phyloP scores from a whole-genome alignment of 257 asterid species.

The Anisodus tanguticus region DNA sequence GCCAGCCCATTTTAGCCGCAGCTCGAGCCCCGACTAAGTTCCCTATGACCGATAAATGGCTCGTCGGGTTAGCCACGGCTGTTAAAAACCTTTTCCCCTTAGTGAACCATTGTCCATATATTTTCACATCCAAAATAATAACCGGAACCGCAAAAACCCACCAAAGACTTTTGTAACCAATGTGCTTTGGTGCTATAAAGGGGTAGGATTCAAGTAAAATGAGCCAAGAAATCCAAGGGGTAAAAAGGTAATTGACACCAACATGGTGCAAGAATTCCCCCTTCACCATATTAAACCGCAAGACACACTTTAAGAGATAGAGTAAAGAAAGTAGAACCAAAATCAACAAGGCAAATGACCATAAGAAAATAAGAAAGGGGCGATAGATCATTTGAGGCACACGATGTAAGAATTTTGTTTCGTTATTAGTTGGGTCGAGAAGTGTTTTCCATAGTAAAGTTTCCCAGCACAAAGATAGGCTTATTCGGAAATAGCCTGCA shows the following conservation, averaged over 20 bases:
- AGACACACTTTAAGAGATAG: conserved; percentile 50
- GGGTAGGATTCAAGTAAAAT: conserved; percentile 61
- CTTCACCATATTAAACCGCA: conserved; percentile 45
- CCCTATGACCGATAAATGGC: conserved; percentile 64
- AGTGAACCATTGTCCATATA: conserved; percentile 75
- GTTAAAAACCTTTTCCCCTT: conserved; percentile 52
- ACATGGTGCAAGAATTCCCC: conserved; percentile 62
- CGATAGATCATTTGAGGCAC: conserved; percentile 35
- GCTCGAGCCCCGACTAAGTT: conserved; percentile 69
- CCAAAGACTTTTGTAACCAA: conserved; percentile 44
- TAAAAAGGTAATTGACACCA: conserved; percentile 68
- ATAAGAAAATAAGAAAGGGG: conserved; percentile 33
- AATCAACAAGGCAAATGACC: conserved; percentile 46
- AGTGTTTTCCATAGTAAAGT: conserved; percentile 48
- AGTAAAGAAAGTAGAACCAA: conserved; percentile 50
- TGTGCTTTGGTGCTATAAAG: conserved; percentile 35
- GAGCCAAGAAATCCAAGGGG: conserved; percentile 79
- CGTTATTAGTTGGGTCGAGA: conserved; percentile 39
- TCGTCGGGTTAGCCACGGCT: conserved; percentile 66
- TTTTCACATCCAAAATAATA: conserved; percentile 26
- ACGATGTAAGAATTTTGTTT: conserved; percentile 29
- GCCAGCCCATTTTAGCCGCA: conserved; percentile 71
- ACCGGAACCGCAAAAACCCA: conserved; percentile 59
- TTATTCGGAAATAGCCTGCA: conserved; percentile 69
- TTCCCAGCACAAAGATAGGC: conserved; percentile 48